Evolutionary conservation across 306 rosid genomes (phyloP), one percentile per base, ranked within the genome.

Genomic region (Vicia sativa): DNA sequence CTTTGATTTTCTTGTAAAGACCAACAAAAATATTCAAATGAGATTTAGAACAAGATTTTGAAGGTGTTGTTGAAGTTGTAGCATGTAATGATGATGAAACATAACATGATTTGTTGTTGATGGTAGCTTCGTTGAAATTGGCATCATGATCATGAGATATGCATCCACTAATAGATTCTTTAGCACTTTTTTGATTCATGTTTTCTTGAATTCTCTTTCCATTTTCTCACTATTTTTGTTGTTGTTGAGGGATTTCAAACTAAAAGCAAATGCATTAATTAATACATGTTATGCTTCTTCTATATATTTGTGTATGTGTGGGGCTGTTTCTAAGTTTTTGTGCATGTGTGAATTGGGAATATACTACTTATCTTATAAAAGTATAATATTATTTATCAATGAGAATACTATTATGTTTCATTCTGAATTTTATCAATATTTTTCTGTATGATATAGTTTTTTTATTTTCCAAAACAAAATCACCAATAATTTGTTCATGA

Each of bases 1-100:
- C 68, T 68, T 28, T 71, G 29, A 37, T 45, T 43, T 31, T 80
- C 50, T 65, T 66, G 18, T 37, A 43, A 21, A 70, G 44, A 42
- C 60, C 63, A 21, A 43, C 52, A 15, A 60, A 26, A 2, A 11
- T 61, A 6, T 13, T 13, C 3, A 3, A 7, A 68, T 13, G 67
- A 52, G 73, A 77, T 34, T 34, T 34, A 4, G 91, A 87, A 42
- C 87, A 83, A 12, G 37, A 25, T 26, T 25, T 54, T 5, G 96
- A 76, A 2, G 91, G 77, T 43, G 85, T 85, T 10, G 95, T 84
- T 10, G 96, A 83, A 46, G 91, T n/a, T n/a, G n/a, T n/a, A n/a
- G n/a, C n/a, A n/a, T n/a, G 18, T 49, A 25, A 13, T 13, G 49
- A 50, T 50, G 56, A 49, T 49, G 56, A 49, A 49, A 49, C 0